Evolutionary conservation across 2,329 filamentous ascomycete species (phyloP), one percentile per base, ranked within the genome.

Genomic region (Alternaria rosae): DNA sequence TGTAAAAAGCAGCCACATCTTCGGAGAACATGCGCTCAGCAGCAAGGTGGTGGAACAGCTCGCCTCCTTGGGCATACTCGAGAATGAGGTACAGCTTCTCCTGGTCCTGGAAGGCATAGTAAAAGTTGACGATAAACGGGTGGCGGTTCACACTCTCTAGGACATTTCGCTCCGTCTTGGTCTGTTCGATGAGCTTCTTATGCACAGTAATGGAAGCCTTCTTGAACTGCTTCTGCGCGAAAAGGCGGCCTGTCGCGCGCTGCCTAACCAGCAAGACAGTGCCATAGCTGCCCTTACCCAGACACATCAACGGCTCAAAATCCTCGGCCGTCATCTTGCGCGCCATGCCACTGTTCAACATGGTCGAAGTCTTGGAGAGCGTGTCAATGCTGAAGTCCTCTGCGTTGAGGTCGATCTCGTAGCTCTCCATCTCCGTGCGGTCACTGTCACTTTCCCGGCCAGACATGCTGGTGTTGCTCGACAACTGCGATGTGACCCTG

Each of bases 181-280:
- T 98, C 83, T 98, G 95, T 82, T 98, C 94, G 53, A 99, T 89
- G 30, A 98, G 87, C 78, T 94, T 93, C 85, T 97, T 97, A 81
- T 97, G 94, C 41, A 99, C 92, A 1, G 94, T 93, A 54, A 99
- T 84, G 9, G 93, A 97, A 0, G 96, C 95, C 82, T 99, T 99
- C 79, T 94, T 95, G 82, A 99, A 95, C 81, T 98, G 94, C 84
- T 99, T 99, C 83, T 99, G 96, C 1, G 95, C 96, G 75, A 94
- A 99, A 6, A 99, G 87, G 44, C 92, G 90, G 43, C 95, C 95
- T 2, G 94, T 97, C 28, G 88, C 83, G 53, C 88, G 89, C 82
- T 99, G 94, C 81, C 94, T 95, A 64, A 99, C 96, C 26, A 99
- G 86, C 47, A 97, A 83, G 11, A 99, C 96, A 0, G 94, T 99